Conservation (phyloP, 805 yeast species). For the Teunomyces atbi region DNA sequence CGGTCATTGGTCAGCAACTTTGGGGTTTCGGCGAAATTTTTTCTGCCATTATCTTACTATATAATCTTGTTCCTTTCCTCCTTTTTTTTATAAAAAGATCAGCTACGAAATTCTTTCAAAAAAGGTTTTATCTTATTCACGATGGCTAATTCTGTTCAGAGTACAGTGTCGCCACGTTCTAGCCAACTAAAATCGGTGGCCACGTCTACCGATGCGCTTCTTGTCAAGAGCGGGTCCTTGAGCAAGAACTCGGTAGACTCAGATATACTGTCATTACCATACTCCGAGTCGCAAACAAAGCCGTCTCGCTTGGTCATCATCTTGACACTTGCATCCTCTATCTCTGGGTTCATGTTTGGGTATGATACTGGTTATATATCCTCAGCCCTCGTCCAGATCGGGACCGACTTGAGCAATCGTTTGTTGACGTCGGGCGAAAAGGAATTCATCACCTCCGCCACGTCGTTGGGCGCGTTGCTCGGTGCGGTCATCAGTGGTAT, state of each 20-base stretch:
- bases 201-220: constrained; percentile 1
- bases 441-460: constrained; percentile 90
- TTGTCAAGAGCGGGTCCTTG: constrained; percentile 3
- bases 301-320: constrained; percentile 65
- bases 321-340: constrained; percentile 74
- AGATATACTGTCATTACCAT: background rate
- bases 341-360: constrained; percentile 96
- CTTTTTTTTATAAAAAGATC: background rate
- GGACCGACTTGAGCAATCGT: constrained; percentile 61
- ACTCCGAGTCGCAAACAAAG: constrained; percentile 20
- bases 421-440: constrained; percentile 71
- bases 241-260: constrained; percentile 3
- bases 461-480: constrained; percentile 88
- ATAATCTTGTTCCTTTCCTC: background rate
- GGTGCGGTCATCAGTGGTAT: constrained; percentile 79
- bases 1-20: background rate
- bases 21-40: background rate
- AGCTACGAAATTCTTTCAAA: too few relatives aligned
- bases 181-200: background rate
- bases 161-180: background rate
- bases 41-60: background rate
- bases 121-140: background rate
- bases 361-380: constrained; percentile 97
- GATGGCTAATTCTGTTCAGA: background rate
- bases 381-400: constrained; percentile 84